Base-by-base conservation (phyloP, 78 protist genomes). In the Monocercomonoides exilis region DNA sequence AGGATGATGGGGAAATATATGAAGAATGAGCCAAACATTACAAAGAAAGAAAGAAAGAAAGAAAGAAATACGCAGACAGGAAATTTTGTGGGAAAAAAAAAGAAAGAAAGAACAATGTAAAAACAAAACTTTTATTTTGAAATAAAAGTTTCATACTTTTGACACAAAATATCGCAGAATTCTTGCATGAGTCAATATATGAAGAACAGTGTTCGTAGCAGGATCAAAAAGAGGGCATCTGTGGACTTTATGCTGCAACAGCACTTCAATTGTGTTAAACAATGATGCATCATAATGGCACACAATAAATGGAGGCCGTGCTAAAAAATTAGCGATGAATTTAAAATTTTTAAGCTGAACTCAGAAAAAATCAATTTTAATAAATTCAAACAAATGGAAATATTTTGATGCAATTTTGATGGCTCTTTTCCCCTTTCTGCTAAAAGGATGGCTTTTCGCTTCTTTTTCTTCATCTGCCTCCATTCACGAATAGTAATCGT, bases 141-240 rank as follows among this genome's bases (percentile, higher is more conserved):
- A n/a, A n/a, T 38, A 3, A 41, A 2, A 21, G 2, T 3, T 2
- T 2, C 2, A 3, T n/a, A n/a, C 70, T 29, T 54, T 11, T 54
- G 70, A 29, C 70, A 87, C 86, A 43, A 92, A 33, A 41, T 45
- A 89, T 1, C 44, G 5, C 32, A 92, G 85, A 38, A 92, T 84
- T 36, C 89, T 84, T 41, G 79, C 64, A 79, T 92, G 94, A 1
- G 91, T 92, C 34, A 89, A 41, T 38, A 92, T 38, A 63, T 87
- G 3, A n/a, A 92, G 64, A 1, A 89, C 85, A 0, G 6, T 84
- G 44, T 70, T 86, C 29, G 45, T 54, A 5, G n/a, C n/a, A 45
- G 89, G 86, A 63, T 86, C 91, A 33, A 89, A 21, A 29, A 92
- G 45, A 33, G 92, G 90, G 11, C 87, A 35, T 35, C 94, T 91